phyloP scores from a whole-genome alignment of 257 asterid species.

The Asclepias syriaca region DNA sequence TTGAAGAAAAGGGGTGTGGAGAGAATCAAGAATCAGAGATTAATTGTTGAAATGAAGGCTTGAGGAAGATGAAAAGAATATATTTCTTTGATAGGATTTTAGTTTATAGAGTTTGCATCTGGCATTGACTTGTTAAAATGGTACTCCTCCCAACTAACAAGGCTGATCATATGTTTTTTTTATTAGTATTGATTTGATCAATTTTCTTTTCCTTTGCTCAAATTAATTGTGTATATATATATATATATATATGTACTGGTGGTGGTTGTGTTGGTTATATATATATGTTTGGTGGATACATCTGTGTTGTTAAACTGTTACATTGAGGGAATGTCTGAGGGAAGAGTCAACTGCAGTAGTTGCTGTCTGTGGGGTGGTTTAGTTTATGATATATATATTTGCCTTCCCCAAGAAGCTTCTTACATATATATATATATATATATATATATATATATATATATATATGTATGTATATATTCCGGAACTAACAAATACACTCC shows the following conservation, averaged over 20 bases:
- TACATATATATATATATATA: too few relatives aligned
- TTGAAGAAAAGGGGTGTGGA: neutral
- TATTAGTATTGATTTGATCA: too few relatives aligned
- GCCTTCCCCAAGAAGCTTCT: neutral
- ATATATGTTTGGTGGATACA: neutral
- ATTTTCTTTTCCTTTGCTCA: too few relatives aligned
- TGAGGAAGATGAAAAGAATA: neutral
- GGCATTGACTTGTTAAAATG: too few relatives aligned
- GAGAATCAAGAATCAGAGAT: neutral
- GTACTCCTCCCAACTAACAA: too few relatives aligned
- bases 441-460: too few relatives aligned
- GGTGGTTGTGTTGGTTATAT: conserved; percentile 1
- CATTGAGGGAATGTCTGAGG: neutral
- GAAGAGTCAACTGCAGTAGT: neutral
- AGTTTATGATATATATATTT: neutral
- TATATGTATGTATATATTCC: too few relatives aligned
- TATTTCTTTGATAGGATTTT: neutral
- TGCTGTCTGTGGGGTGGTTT: neutral
- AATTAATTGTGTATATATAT: too few relatives aligned
- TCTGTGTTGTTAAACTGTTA: neutral
- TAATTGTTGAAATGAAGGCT: neutral
- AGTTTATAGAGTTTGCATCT: neutral
- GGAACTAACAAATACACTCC: too few relatives aligned
- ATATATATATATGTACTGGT: neutral
- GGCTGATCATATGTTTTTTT: too few relatives aligned